Conservation (phyloP, 179 eudicot species). For the Pouteria campechiana region DNA sequence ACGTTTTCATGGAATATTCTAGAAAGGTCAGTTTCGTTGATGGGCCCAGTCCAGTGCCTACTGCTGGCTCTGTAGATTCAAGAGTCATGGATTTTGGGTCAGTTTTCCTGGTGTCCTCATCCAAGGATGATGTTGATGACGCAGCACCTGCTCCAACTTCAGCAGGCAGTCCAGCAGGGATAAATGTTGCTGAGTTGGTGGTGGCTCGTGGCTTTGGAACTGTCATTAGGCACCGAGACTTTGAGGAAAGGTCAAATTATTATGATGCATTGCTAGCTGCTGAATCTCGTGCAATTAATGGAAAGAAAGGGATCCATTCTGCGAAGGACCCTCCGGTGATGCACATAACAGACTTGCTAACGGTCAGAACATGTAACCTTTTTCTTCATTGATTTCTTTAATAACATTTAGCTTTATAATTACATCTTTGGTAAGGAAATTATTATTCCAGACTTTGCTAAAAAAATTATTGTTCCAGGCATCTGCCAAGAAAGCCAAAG, state of each 20-base stretch:
- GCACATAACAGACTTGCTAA: slow-evolving; percentile 70
- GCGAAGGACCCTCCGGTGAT: slow-evolving; percentile 47
- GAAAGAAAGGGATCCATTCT: slow-evolving; percentile 72
- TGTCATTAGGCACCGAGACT: slow-evolving; percentile 74
- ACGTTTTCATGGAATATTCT: slow-evolving; percentile 95
- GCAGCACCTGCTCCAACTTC: slow-evolving; percentile 29
- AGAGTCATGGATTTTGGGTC: slow-evolving; percentile 89
- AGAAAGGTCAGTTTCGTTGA: slow-evolving; percentile 56
- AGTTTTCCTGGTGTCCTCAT: slow-evolving; percentile 57
- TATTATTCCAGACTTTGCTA: too few species aligned
- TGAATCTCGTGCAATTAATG: slow-evolving; percentile 68
- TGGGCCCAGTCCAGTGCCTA: slow-evolving; percentile 28
- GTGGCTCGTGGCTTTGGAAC: slow-evolving; percentile 73
- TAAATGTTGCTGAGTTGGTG: slow-evolving; percentile 74
- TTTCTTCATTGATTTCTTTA: too few species aligned
- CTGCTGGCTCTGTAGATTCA: slow-evolving; percentile 36
- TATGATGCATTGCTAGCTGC: slow-evolving; percentile 88
- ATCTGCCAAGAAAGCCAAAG: slow-evolving; percentile 74
- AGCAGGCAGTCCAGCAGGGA: slow-evolving; percentile 42
- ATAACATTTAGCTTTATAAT: too few species aligned
- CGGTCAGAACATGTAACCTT: slow-evolving; percentile 46
- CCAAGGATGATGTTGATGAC: slow-evolving; percentile 50
- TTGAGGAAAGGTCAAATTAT: slow-evolving; percentile 81
- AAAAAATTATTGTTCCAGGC: slow-evolving; percentile 40
- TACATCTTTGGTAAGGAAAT: too few species aligned